These are phyloP conservation scores for Syncephalis fuscata DNA, from an alignment of 371 early-diverging fungal species.

Conservation along the genomic window DNA sequence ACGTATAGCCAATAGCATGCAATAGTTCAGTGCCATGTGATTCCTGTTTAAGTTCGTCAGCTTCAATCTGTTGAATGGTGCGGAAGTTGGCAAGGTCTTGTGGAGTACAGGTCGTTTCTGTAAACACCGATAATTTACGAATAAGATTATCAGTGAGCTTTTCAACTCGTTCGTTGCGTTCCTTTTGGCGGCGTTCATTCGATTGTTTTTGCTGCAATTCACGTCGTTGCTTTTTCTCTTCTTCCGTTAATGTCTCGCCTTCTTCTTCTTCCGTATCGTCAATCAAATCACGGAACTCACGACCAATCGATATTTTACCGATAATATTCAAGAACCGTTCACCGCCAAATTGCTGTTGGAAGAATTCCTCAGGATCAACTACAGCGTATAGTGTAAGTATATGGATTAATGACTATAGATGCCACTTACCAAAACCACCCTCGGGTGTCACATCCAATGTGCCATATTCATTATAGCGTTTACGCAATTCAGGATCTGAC, in stretches of 20 bases:
- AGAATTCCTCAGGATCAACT: slow-evolving; percentile 85
- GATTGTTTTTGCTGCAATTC: slow-evolving; percentile 14
- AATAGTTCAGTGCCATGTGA: slow-evolving; percentile 84
- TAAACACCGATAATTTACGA: slow-evolving; percentile 58
- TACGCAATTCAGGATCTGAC: slow-evolving; percentile 69
- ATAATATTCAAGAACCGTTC: slow-evolving; percentile 87
- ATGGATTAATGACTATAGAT: neutral
- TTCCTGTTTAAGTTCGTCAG: slow-evolving; percentile 72
- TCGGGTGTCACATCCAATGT: slow-evolving; percentile 46
- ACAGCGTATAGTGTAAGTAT: neutral
- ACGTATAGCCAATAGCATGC: slow-evolving; percentile 83
- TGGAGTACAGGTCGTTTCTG: slow-evolving; percentile 33
- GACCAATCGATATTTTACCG: slow-evolving; percentile 90
- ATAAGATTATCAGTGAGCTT: slow-evolving; percentile 48
- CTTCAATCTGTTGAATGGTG: slow-evolving; percentile 51
- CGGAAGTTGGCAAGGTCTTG: slow-evolving; percentile 34
- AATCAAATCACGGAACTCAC: slow-evolving; percentile 71
- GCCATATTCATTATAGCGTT: slow-evolving; percentile 74
- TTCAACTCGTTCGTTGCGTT: slow-evolving; percentile 51
- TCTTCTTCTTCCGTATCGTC: slow-evolving; percentile 33
- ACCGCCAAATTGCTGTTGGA: slow-evolving; percentile 87
- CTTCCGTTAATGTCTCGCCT: slow-evolving; percentile 20
- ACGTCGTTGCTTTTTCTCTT: slow-evolving; percentile 43
- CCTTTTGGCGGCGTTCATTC: slow-evolving; percentile 40
- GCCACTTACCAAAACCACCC: slow-evolving; percentile 43